A percentile compares a stretch with the other conserved stretches of the same genome.
These are phyloP conservation scores for Dryas octopetala DNA, from an alignment of 306 rosid genomes.

Conservation along the genomic window DNA sequence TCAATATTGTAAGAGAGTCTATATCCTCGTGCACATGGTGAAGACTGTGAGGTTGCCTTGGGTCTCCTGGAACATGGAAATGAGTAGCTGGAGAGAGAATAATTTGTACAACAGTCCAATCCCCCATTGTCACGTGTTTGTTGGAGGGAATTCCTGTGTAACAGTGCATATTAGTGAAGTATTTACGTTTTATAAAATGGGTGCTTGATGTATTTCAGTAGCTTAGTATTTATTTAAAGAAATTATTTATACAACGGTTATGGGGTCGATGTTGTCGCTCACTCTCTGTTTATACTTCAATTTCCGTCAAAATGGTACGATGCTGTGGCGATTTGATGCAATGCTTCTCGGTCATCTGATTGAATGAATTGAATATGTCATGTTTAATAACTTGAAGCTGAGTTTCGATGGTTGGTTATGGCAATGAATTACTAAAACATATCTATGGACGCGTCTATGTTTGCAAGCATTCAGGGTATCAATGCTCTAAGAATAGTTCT, in stretches of 20 bases:
- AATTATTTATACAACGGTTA: conserved; percentile 25
- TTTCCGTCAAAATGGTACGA: neutral
- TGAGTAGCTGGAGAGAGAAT: conserved; percentile 47
- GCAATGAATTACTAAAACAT: too few relatives aligned
- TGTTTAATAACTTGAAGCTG: neutral
- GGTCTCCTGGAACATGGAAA: conserved; percentile 38
- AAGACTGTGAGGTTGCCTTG: conserved; percentile 46
- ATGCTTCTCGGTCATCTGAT: neutral
- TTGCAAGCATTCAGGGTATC: too few relatives aligned
- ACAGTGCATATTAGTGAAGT: conserved; percentile 51
- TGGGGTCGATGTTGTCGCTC: neutral
- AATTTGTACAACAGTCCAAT: conserved; percentile 49
- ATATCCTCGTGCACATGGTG: conserved; percentile 21
- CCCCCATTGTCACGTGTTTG: conserved; percentile 43
- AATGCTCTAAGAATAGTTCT: too few relatives aligned
- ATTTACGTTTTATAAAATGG: conserved; percentile 38
- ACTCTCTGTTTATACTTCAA: conserved; percentile 2
- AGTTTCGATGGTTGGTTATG: neutral
- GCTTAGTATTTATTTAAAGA: conserved; percentile 33
- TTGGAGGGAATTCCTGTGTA: conserved; percentile 47
- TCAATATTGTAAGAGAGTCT: conserved; percentile 61
- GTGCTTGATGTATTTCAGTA: conserved; percentile 54
- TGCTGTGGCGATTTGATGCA: neutral
- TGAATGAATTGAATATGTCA: neutral
- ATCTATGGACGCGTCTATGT: too few relatives aligned